Conservation (phyloP, 257 asterid species). For the Agastache rugosa region DNA sequence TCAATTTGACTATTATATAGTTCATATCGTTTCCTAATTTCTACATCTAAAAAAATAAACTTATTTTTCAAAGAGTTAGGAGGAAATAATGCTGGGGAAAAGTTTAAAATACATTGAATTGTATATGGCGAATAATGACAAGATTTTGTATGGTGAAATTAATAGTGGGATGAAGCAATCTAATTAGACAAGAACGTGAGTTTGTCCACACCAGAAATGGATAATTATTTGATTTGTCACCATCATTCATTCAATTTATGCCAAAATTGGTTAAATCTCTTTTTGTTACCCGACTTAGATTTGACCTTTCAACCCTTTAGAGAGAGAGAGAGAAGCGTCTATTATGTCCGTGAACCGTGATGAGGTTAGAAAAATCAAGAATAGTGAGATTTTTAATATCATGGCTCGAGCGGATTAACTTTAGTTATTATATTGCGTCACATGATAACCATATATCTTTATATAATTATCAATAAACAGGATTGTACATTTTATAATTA, state of each 20-base stretch:
- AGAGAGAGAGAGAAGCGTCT: background rate
- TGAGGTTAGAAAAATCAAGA: background rate
- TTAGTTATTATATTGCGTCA: too few species aligned
- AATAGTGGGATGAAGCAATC: background rate
- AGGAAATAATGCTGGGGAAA: background rate
- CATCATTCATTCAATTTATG: background rate
- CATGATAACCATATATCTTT: too few species aligned
- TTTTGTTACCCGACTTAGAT: background rate
- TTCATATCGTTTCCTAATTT: too few species aligned
- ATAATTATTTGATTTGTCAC: slow-evolving; percentile 18
- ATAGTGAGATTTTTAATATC: background rate
- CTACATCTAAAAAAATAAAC: too few species aligned
- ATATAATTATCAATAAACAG: too few species aligned
- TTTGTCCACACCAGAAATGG: slow-evolving; percentile 26
- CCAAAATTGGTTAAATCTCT: slow-evolving; percentile 11
- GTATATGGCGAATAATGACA: slow-evolving; percentile 20
- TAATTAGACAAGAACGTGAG: slow-evolving; percentile 14
- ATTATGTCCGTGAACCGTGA: background rate
- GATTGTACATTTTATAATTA: too few species aligned
- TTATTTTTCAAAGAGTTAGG: too few species aligned
- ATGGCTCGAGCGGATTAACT: too few species aligned
- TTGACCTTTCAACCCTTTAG: background rate
- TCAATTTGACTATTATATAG: too few species aligned
- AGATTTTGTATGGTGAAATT: background rate
- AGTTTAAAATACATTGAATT: background rate